Evolutionary conservation across 2,329 filamentous ascomycete genomes (phyloP).

Genomic region (Aspergillus chevalieri): DNA sequence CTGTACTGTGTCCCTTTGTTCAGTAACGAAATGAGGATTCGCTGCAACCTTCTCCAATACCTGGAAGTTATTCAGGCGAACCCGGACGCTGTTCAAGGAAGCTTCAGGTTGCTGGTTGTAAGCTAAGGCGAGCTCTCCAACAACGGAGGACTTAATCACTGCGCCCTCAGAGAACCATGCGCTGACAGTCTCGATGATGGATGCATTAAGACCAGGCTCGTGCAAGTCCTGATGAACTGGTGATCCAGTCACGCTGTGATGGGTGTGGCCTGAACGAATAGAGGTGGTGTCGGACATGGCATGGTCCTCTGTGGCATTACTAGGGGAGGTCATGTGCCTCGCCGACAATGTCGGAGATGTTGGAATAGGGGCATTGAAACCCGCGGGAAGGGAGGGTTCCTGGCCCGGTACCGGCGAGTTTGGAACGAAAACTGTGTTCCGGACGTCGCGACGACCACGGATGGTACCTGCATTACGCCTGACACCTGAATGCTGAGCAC

Average conservation of each 20-base stretch:
- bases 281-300: constrained; percentile 80
- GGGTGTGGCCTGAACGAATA: constrained; percentile 77
- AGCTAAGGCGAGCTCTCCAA: constrained; percentile 82
- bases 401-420: constrained; percentile 33
- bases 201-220: constrained; percentile 74
- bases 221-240: constrained; percentile 75
- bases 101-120: constrained; percentile 53
- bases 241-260: constrained; percentile 62
- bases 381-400: constrained; percentile 23
- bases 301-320: constrained; percentile 58
- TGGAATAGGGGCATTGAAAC: constrained; percentile 22
- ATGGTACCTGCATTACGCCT: constrained; percentile 68
- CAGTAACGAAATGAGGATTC: constrained; percentile 83
- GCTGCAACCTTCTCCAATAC: constrained; percentile 88
- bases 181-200: constrained; percentile 86
- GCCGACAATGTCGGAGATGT: constrained; percentile 30
- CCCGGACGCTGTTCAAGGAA: constrained; percentile 50
- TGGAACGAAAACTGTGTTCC: constrained; percentile 82
- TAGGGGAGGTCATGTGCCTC: constrained; percentile 42
- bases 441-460: constrained; percentile 80
- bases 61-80: constrained; percentile 81
- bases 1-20: constrained; percentile 35
- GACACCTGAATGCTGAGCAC: constrained; percentile 48
- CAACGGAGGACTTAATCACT: constrained; percentile 65
- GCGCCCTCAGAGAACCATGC: constrained; percentile 71